Evolutionary conservation across 257 asterid genomes (phyloP).

Genomic region (Jacaranda mimosifolia): DNA sequence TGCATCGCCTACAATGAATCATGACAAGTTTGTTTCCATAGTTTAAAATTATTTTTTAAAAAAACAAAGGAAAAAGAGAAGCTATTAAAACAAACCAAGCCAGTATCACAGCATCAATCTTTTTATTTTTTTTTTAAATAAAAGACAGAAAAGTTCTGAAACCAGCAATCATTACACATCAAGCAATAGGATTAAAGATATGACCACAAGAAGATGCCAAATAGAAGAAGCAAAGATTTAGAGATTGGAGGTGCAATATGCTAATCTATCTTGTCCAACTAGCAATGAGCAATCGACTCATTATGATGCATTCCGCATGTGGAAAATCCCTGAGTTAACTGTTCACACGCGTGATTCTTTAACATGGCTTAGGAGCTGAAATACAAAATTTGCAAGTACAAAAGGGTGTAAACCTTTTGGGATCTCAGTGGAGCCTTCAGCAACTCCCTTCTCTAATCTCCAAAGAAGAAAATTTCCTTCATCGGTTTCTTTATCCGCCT

Average conservation of each 20-base stretch:
- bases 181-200: too few species aligned
- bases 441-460: conserved; percentile 95
- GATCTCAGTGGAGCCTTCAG: conserved; percentile 91
- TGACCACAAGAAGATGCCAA: too few species aligned
- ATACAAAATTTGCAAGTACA: not conserved
- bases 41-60: not conserved
- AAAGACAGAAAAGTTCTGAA: too few species aligned
- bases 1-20: conserved; percentile 70
- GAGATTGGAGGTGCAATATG: too few species aligned
- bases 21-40: not conserved
- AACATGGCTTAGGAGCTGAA: conserved; percentile 8
- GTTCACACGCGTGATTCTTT: conserved; percentile 9
- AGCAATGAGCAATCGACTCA: too few species aligned
- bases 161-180: too few species aligned
- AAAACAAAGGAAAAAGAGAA: not conserved
- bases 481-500: conserved; percentile 74
- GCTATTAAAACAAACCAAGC: not conserved
- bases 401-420: conserved; percentile 65
- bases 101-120: not conserved
- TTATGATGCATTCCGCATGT: too few species aligned
- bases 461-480: conserved; percentile 81
- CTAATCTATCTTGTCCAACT: too few species aligned
- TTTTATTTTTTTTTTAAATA: too few species aligned
- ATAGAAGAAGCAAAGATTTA: too few species aligned
- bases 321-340: not conserved